Conservation (phyloP, 2,329 filamentous ascomycete genomes). For the Blastomyces emzantsi region DNA sequence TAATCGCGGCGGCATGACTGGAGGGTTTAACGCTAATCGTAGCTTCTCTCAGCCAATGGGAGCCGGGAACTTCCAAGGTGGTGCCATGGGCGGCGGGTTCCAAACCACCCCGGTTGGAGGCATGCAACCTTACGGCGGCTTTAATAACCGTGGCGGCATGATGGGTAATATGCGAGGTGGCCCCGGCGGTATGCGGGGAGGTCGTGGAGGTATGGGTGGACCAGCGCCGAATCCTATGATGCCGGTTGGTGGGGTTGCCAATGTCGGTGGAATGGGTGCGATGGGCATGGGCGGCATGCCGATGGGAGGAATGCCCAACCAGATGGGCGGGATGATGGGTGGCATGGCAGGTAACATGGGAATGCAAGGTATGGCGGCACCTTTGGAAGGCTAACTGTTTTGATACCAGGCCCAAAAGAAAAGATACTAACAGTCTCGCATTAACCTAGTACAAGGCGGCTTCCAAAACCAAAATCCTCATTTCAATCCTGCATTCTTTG, state of each 20-base stretch:
- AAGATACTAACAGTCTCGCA: not conserved
- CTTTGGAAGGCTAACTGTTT: not conserved
- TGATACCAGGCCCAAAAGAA: not conserved
- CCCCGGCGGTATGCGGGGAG: conserved; percentile 50
- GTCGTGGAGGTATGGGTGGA: conserved; percentile 50
- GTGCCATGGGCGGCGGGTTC: conserved; percentile 38
- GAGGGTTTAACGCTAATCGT: conserved; percentile 42
- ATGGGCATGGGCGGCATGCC: conserved; percentile 48
- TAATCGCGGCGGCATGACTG: conserved; percentile 41
- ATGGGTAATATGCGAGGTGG: conserved; percentile 47
- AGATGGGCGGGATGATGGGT: conserved; percentile 33
- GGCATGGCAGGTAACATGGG: conserved; percentile 41
- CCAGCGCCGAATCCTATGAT: conserved; percentile 34
- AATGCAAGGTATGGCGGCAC: conserved; percentile 38
- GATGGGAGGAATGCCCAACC: conserved; percentile 46
- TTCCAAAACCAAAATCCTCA: conserved; percentile 61
- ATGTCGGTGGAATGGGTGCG: conserved; percentile 44
- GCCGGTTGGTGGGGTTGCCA: conserved; percentile 35
- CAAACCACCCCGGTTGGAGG: conserved; percentile 41
- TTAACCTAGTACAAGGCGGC: conserved; percentile 36
- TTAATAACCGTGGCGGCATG: conserved; percentile 46
- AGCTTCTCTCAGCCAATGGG: conserved; percentile 41
- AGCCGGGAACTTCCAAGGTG: conserved; percentile 34
- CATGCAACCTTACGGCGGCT: conserved; percentile 43
- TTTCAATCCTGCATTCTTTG: conserved; percentile 68